Conservation (phyloP, 768 basidiomycete genomes). For the Fomitopsis pulvina region DNA sequence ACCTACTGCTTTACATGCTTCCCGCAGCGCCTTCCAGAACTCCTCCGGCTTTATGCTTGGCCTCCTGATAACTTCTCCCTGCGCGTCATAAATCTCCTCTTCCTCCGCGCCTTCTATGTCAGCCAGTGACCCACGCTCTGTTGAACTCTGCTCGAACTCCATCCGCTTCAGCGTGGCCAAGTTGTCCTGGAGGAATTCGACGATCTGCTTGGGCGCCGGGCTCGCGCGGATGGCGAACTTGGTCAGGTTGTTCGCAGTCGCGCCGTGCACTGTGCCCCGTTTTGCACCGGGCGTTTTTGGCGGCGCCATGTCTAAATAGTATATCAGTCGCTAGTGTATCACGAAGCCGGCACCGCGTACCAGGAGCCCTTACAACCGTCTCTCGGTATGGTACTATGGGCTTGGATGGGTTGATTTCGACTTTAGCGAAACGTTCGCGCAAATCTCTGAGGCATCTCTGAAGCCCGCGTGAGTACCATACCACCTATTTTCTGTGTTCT, state of each 20-base stretch:
- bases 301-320: conserved; percentile 72
- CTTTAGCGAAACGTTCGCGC: conserved; percentile 89
- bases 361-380: conserved; percentile 76
- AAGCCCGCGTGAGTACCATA: neutral
- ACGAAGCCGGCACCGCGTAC: conserved; percentile 30
- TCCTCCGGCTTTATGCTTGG: conserved; percentile 64
- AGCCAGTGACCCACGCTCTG: neutral
- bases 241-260: conserved; percentile 63
- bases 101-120: conserved; percentile 13
- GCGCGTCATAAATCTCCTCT: conserved; percentile 29
- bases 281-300: conserved; percentile 64
- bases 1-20: conserved; percentile 59
- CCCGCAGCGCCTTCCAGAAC: conserved; percentile 72
- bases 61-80: conserved; percentile 54
- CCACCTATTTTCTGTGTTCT: neutral
- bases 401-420: conserved; percentile 89
- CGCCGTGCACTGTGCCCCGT: conserved; percentile 73
- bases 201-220: conserved; percentile 68
- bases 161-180: conserved; percentile 55
- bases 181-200: conserved; percentile 76
- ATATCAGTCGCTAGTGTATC: neutral
- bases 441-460: conserved; percentile 95
- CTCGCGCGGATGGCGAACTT: conserved; percentile 78
- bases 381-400: conserved; percentile 98
- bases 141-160: conserved; percentile 32